Percentiles rank a stretch among this genome's conserved stretches.
Conservation (phyloP, 2,329 filamentous ascomycete genomes). For the Colletotrichum australisinense region DNA sequence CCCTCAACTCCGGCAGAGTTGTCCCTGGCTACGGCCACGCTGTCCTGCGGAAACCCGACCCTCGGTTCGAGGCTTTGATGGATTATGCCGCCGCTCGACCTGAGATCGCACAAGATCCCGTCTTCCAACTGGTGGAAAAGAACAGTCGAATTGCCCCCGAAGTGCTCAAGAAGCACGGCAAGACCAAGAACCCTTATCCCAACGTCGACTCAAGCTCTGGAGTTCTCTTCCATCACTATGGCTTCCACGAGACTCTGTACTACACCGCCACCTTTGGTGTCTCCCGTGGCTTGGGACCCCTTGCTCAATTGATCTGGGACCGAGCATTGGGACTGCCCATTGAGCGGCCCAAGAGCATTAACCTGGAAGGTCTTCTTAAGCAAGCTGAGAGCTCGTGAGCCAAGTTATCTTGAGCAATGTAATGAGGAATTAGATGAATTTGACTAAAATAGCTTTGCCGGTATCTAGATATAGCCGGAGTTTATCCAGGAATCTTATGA, state of each 20-base stretch:
- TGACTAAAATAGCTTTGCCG: neutral
- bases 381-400: conserved; percentile 61
- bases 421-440: neutral
- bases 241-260: conserved; percentile 96
- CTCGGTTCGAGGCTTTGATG: conserved; percentile 96
- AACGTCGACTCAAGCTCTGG: conserved; percentile 96
- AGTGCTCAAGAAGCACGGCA: conserved; percentile 94
- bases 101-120: conserved; percentile 86
- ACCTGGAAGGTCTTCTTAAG: conserved; percentile 86
- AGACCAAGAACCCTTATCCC: conserved; percentile 97
- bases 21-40: conserved; percentile 96
- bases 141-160: conserved; percentile 92
- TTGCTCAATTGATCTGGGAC: conserved; percentile 97
- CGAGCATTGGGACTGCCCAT: conserved; percentile 93
- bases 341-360: conserved; percentile 97
- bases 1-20: conserved; percentile 92
- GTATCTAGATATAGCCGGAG: conserved; percentile 24
- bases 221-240: conserved; percentile 97
- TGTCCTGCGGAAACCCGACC: conserved; percentile 95
- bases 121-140: conserved; percentile 94
- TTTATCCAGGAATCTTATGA: conserved; percentile 4
- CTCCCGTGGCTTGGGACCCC: conserved; percentile 80
- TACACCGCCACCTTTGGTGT: conserved; percentile 83
- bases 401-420: neutral
- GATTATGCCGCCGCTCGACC: conserved; percentile 89